phyloP scores from a whole-genome alignment of 352 stramenopile species.

The Phytophthora tentaculata region DNA sequence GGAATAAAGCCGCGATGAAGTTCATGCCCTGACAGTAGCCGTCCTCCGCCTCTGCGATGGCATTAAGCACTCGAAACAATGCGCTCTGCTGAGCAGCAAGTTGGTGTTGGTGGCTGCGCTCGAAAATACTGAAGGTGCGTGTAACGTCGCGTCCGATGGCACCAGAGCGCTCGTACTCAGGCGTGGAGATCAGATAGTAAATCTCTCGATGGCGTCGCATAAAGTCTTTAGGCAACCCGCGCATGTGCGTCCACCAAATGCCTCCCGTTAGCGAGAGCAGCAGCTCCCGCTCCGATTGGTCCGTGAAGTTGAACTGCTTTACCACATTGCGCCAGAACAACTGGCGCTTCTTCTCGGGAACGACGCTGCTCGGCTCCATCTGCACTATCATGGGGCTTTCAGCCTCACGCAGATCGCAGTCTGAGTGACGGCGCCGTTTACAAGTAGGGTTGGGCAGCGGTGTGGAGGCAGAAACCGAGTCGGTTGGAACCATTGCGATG shows the following conservation, averaged over 20 bases:
- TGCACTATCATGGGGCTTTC: constrained; percentile 20
- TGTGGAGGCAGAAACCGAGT: constrained; percentile 16
- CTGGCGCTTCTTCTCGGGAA: constrained; percentile 46
- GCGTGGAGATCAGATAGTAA: constrained; percentile 73
- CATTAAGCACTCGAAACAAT: constrained; percentile 83
- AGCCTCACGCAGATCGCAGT: constrained; percentile 32
- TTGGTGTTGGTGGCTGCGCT: constrained; percentile 53
- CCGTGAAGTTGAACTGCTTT: constrained; percentile 81
- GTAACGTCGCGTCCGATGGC: constrained; percentile 84
- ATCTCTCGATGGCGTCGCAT: constrained; percentile 78
- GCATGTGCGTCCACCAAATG: constrained; percentile 72
- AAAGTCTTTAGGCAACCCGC: constrained; percentile 54
- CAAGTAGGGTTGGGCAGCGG: background rate
- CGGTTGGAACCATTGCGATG: constrained; percentile 24
- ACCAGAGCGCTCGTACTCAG: constrained; percentile 72
- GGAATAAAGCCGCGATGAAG: constrained; percentile 87
- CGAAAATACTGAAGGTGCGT: constrained; percentile 89
- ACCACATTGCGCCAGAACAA: constrained; percentile 84
- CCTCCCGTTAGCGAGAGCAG: constrained; percentile 72
- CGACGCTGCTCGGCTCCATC: constrained; percentile 2
- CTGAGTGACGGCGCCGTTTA: constrained; percentile 25
- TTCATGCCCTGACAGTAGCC: constrained; percentile 91
- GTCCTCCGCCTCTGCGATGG: constrained; percentile 77
- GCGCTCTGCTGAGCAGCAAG: constrained; percentile 62
- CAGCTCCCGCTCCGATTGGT: constrained; percentile 63